Evolutionary conservation across 2,329 filamentous ascomycete species (phyloP), one percentile per base, ranked within the genome.

Genomic region (Arthrinium phaeospermum): DNA sequence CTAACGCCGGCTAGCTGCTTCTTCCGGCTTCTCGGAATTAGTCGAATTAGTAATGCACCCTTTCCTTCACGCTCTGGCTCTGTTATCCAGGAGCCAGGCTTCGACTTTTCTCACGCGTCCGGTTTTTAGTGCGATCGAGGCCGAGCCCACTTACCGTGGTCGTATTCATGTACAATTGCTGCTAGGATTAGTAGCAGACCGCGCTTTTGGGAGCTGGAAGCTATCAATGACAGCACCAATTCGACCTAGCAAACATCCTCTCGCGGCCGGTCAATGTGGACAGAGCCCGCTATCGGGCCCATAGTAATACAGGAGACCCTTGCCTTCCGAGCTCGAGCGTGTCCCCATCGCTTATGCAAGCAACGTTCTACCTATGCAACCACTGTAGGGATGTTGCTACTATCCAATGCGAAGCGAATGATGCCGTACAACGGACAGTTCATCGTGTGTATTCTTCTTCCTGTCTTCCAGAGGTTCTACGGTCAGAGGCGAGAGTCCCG

Each of bases 1-100:
- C 34, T 64, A 64, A 64, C 53, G 30, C 53, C 53, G 53, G 53
- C 34, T 64, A 64, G 34, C 57, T 64, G 57, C 57, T 64, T 64
- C 57, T 64, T 41, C 34, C 57, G 57, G 57, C 19, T 64, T 64
- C 57, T 64, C 57, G 57, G 57, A 64, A 64, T 64, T 64, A 64
- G 34, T 64, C 37, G 37, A 64, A 64, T 64, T 41, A 41, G 57
- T 34, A 41, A 5, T 47, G 45, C 45, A 46, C 16, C 14, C 16
- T 30, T 30, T 30, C 14, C 45, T 64, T 64, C 51, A 8, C 30
- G 34, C 34, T 27, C 34, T 41, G 37, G 37, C 37, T 10, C 57
- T 14, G 34, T 12, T 12, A 37, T n/a, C 22, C 37, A 37, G 37
- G 5, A 7, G 37, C 57, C 57, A 64, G 57, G 57, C 57, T n/a